phyloP scores from a whole-genome alignment of 257 asterid genomes.

The Coffea eugenioides region DNA sequence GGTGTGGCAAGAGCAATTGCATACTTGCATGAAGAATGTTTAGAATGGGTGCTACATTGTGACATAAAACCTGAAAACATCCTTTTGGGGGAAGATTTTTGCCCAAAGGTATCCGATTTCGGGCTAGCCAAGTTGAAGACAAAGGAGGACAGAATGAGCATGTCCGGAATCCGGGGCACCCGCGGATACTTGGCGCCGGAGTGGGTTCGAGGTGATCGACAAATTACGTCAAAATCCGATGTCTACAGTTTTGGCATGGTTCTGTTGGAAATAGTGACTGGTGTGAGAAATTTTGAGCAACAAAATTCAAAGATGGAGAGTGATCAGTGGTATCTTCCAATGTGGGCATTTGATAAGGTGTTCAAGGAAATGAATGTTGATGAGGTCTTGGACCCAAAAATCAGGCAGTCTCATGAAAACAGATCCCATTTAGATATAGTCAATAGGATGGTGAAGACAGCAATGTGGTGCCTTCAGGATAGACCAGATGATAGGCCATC shows the following conservation, averaged over 20 bases:
- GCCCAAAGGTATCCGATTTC: constrained; percentile 93
- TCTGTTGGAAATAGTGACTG: constrained; percentile 70
- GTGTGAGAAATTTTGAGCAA: constrained; percentile 55
- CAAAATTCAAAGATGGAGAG: constrained; percentile 52
- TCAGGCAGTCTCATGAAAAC: constrained; percentile 53
- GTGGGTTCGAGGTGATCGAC: constrained; percentile 60
- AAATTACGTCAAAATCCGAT: constrained; percentile 77
- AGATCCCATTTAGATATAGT: constrained; percentile 59
- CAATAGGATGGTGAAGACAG: constrained; percentile 79
- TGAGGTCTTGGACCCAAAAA: constrained; percentile 57
- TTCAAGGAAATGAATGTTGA: constrained; percentile 67
- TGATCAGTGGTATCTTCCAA: constrained; percentile 70
- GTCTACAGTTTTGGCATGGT: constrained; percentile 85
- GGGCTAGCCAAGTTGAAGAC: constrained; percentile 80
- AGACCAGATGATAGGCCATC: constrained; percentile 70
- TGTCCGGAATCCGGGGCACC: constrained; percentile 66
- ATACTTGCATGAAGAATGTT: constrained; percentile 83
- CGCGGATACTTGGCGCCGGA: constrained; percentile 90
- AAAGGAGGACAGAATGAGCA: constrained; percentile 65
- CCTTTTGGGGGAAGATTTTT: constrained; percentile 75
- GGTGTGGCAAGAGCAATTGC: constrained; percentile 95
- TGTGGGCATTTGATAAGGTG: constrained; percentile 82
- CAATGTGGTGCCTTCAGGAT: constrained; percentile 90
- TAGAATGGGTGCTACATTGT: constrained; percentile 89
- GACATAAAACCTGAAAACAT: constrained; percentile 94